Evolutionary conservation across 1,139 yeast species (phyloP).

Genomic region (Suhomyces yuchorum): DNA sequence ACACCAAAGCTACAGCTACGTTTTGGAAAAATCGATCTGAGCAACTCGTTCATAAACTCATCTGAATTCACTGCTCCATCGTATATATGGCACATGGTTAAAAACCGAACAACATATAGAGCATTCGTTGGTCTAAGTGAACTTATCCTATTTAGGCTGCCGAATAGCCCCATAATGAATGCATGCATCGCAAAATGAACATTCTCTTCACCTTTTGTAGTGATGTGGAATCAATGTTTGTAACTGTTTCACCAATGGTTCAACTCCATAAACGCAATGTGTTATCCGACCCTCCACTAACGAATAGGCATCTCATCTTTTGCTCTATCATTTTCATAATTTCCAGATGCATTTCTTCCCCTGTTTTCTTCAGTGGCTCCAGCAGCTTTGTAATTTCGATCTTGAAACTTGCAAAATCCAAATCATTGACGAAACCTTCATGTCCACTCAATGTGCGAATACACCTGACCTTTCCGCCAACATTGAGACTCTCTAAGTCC

Average conservation of each 20-base stretch:
- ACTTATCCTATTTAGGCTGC: not conserved
- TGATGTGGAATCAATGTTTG: too few relatives aligned
- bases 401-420: conserved; percentile 59
- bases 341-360: conserved; percentile 20
- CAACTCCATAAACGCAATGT: conserved; percentile 55
- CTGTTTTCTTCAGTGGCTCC: conserved; percentile 21
- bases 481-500: conserved; percentile 62
- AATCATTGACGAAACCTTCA: conserved; percentile 69
- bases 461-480: conserved; percentile 44
- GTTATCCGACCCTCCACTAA: conserved; percentile 64
- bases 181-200: not conserved
- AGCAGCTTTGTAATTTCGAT: conserved; percentile 15
- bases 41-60: not conserved
- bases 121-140: not conserved
- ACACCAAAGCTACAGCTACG: conserved; percentile 27
- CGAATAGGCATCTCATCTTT: conserved; percentile 57
- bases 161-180: not conserved
- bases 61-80: not conserved
- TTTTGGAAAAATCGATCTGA: conserved; percentile 21
- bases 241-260: not conserved
- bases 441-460: conserved; percentile 62
- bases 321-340: conserved; percentile 33
- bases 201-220: too few relatives aligned
- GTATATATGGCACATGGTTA: not conserved
- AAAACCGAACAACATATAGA: not conserved